Evolutionary conservation across 2,329 filamentous ascomycete genomes (phyloP), one percentile per base, ranked within the genome.

Genomic region (Exophiala dermatitidis): DNA sequence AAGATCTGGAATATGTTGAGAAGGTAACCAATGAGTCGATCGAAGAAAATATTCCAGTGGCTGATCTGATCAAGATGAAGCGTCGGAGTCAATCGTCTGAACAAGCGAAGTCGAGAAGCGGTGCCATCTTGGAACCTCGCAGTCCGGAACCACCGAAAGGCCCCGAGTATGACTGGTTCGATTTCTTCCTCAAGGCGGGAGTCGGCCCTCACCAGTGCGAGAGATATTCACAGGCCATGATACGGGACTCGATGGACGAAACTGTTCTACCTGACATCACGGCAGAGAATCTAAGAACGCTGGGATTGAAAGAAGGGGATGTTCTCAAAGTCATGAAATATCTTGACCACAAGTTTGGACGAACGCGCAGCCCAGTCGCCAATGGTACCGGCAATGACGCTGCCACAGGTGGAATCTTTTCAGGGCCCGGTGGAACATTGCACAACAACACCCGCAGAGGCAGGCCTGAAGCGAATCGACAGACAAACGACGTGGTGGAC

Each of bases 1-100:
- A 91, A 65, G 93, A 98, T 71, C 77, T 98, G 37, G 91, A 96
- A 71, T 97, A 94, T 64, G 91, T 98, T 52, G 93, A 98, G 71
- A 82, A 80, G 56, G 76, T 82, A 10, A 93, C 90, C n/a, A 90
- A 90, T 34, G 80, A 89, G 46, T 95, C 90, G 8, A 74, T 97
- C 46, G 85, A 88, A 60, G 91, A 97, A 65, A 90, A 96, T 64
- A 96, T 95, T 71, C 91, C 91, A 8, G 74, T 96, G 45, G 90
- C 89, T 4, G 89, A 93, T 62, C 48, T 63, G 41, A 85, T 96
- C 64, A 80, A 80, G 65, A 74, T 77, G 49, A 74, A 72, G 60
- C 77, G 67, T 52, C 65, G 61, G 40, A 66, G 64, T 41, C 60
- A 63, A 41, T 66, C 68, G 6, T 59, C 60, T 54, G 72, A 76